Base-by-base conservation (phyloP, 2,329 filamentous ascomycete genomes). In the Lojkania enalia region DNA sequence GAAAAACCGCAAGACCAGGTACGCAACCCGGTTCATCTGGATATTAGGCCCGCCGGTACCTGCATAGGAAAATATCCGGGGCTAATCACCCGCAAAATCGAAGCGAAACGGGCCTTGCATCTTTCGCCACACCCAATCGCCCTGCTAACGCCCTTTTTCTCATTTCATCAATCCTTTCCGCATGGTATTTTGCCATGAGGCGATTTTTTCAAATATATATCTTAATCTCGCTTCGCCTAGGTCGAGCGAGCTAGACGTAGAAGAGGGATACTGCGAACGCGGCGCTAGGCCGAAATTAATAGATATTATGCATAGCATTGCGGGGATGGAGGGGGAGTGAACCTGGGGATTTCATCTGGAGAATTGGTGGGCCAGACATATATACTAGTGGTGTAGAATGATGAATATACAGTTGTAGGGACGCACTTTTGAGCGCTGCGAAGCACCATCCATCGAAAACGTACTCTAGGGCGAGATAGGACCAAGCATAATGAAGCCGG, bases 1-100 rank as follows among this genome's bases (percentile, higher is more conserved):
- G 54, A 56, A 58, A n/a, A 60, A 51, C 48, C 48, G n/a, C 5
- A 20, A n/a, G 12, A 31, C 27, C 48, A 9, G 30, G 30, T 33
- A 27, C 30, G 14, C 6, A 36, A 16, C 30, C 42, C 42, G 48
- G 43, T 50, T 62, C 55, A 64, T 66, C 37, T 64, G 54, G 55
- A 46, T 40, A 49, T 39, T 50, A 59, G 61, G 57, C 42, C 60
- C 55, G 61, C 33, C 43, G 46, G 61, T 54, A 61, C 55, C 59
- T 60, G 54, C 57, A 63, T 53, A 52, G 52, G 46, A 54, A 56
- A 44, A 48, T 51, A 56, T 35, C 54, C 46, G 49, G 54, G 52
- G 42, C 20, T n/a, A n/a, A n/a, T n/a, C 21, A 39, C 13, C 15
- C 27, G 11, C 3, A 16, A 16, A 25, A 39, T n/a, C n/a, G n/a